Percentiles rank a stretch among this genome's conserved stretches.
Evolutionary conservation across 371 early-diverging fungal species (phyloP).

Genomic region (Rhizopus microsporus): DNA sequence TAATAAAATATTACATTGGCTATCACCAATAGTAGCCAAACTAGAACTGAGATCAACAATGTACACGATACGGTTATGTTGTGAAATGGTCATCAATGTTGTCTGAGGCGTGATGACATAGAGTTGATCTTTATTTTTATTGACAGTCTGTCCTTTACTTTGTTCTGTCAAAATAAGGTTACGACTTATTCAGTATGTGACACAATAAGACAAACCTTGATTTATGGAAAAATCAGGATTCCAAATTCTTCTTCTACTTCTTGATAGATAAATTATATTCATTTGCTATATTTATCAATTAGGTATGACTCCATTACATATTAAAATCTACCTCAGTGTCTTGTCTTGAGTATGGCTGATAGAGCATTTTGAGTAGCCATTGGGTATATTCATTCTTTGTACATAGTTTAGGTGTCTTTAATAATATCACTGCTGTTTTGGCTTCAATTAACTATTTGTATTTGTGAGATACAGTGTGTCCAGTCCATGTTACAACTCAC

Average conservation of each 20-base stretch:
- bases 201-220: conserved; percentile 19
- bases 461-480: too few species aligned
- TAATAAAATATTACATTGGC: conserved; percentile 54
- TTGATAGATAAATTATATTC: conserved; percentile 43
- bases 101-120: conserved; percentile 68
- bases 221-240: conserved; percentile 30
- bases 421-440: conserved; percentile 40
- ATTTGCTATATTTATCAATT: conserved; percentile 17
- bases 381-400: conserved; percentile 52
- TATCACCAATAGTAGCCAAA: conserved; percentile 69
- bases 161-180: conserved; percentile 7
- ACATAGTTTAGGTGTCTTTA: conserved; percentile 37
- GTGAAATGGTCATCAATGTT: conserved; percentile 58
- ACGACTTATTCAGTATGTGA: conserved; percentile 1
- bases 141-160: conserved; percentile 1
- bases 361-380: conserved; percentile 46
- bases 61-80: conserved; percentile 69
- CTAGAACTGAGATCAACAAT: conserved; percentile 77
- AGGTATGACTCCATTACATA: background rate
- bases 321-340: conserved; percentile 33
- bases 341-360: conserved; percentile 38
- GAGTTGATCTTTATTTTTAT: conserved; percentile 22
- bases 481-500: too few species aligned
- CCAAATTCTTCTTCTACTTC: conserved; percentile 42
- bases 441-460: conserved; percentile 41